phyloP scores from a whole-genome alignment of 441 rosid species.

The Viola pubescens region DNA sequence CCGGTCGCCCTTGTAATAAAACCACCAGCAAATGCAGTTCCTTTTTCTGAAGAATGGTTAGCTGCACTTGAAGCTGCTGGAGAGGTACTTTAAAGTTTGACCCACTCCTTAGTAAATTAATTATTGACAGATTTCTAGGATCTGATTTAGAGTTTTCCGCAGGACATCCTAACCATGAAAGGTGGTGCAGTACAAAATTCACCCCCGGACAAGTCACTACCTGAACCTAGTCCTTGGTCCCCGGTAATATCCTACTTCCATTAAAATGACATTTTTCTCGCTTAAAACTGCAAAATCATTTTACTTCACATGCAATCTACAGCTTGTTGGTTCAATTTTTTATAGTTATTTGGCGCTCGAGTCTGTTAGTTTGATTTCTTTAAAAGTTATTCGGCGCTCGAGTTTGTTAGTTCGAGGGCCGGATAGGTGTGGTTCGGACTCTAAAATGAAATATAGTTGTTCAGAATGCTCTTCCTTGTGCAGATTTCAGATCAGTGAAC shows the following conservation, averaged over 20 bases:
- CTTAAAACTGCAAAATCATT: neutral
- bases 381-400: no score
- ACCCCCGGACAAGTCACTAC: constrained; percentile 64
- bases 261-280: constrained; percentile 9
- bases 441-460: neutral
- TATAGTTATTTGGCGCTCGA: constrained; percentile 1
- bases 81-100: constrained; percentile 44
- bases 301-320: neutral
- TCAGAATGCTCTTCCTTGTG: neutral
- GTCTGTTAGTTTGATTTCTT: no score
- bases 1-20: constrained; percentile 33
- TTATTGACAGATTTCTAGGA: neutral
- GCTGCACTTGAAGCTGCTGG: constrained; percentile 94
- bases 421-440: no score
- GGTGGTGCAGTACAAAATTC: constrained; percentile 86
- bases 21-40: constrained; percentile 58
- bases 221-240: constrained; percentile 91
- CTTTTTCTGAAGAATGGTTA: constrained; percentile 95
- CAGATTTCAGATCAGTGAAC: neutral
- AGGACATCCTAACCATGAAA: constrained; percentile 78
- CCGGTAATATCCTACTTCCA: constrained; percentile 50
- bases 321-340: neutral
- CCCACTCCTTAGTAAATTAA: neutral
- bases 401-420: no score
- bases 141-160: constrained; percentile 18